A percentile compares a stretch with the other conserved stretches of the same genome.
Evolutionary conservation across 2,329 filamentous ascomycete species (phyloP).

Genomic region (Claviceps quebecensis): DNA sequence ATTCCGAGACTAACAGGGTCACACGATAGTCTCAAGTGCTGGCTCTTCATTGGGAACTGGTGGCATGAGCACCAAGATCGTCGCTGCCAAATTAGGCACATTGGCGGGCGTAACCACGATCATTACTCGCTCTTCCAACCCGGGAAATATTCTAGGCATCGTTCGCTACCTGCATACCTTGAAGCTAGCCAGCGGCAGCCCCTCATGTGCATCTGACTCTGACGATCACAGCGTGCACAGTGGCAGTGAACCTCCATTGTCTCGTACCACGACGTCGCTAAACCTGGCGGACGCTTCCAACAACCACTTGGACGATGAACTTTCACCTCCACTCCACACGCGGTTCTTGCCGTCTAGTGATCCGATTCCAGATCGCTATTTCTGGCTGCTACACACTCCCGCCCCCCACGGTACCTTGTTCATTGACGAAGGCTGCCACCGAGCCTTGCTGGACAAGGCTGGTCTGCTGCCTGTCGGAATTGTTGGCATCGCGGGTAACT

Average conservation of each 20-base stretch:
- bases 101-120: constrained; percentile 91
- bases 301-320: constrained; percentile 10
- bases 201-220: constrained; percentile 4
- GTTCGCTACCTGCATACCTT: constrained; percentile 58
- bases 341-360: constrained; percentile 75
- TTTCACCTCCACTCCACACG: constrained; percentile 56
- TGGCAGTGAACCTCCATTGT: constrained; percentile 13
- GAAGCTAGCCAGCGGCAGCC: constrained; percentile 4
- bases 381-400: constrained; percentile 92
- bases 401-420: constrained; percentile 81
- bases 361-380: constrained; percentile 84
- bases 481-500: constrained; percentile 74
- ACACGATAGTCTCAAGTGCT: constrained; percentile 58
- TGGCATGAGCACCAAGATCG: constrained; percentile 95
- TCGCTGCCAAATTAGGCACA: constrained; percentile 80
- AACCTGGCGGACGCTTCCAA: constrained; percentile 17
- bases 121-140: constrained; percentile 86
- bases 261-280: constrained; percentile 29
- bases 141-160: constrained; percentile 80
- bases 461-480: constrained; percentile 85
- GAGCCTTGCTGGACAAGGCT: constrained; percentile 68
- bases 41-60: constrained; percentile 85
- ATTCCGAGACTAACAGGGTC: constrained; percentile 8
- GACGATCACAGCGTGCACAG: constrained; percentile 11
- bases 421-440: constrained; percentile 81